These are phyloP conservation scores for Heracleum sosnowskyi DNA, from an alignment of 129 eudicot species.

Conservation along the genomic window DNA sequence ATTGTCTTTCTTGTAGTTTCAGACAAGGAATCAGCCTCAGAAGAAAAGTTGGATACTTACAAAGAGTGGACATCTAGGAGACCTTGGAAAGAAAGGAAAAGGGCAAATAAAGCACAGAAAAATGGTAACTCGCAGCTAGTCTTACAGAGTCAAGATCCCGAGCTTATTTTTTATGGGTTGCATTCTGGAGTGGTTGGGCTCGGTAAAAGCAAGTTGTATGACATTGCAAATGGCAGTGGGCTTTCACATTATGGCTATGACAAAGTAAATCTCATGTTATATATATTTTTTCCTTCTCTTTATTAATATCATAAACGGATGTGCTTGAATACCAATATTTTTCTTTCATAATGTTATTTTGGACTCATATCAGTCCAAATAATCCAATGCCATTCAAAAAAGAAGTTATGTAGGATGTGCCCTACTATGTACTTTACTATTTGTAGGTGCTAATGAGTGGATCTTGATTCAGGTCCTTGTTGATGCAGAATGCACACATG, in stretches of 20 bases:
- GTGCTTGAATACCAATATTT: neutral
- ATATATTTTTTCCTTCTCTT: neutral
- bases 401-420: neutral
- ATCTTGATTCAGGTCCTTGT: conserved; percentile 70
- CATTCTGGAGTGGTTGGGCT: conserved; percentile 82
- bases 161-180: conserved; percentile 72
- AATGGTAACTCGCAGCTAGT: conserved; percentile 24
- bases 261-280: conserved; percentile 37
- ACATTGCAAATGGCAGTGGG: conserved; percentile 25
- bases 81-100: conserved; percentile 89
- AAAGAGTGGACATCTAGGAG: conserved; percentile 81
- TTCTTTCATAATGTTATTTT: neutral
- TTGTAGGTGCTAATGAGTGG: conserved; percentile 4
- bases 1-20: conserved; percentile 15
- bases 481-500: conserved; percentile 99
- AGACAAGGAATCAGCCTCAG: conserved; percentile 31
- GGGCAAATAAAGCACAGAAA: conserved; percentile 41
- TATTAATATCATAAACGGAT: neutral
- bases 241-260: conserved; percentile 55
- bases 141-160: conserved; percentile 44
- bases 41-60: conserved; percentile 33
- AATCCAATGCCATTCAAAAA: neutral
- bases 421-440: neutral
- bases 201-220: conserved; percentile 49
- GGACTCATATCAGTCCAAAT: neutral